A percentile compares a stretch with the other conserved stretches of the same genome.
Conservation (phyloP, 2,329 filamentous ascomycete species). For the Talaromyces piceae region DNA sequence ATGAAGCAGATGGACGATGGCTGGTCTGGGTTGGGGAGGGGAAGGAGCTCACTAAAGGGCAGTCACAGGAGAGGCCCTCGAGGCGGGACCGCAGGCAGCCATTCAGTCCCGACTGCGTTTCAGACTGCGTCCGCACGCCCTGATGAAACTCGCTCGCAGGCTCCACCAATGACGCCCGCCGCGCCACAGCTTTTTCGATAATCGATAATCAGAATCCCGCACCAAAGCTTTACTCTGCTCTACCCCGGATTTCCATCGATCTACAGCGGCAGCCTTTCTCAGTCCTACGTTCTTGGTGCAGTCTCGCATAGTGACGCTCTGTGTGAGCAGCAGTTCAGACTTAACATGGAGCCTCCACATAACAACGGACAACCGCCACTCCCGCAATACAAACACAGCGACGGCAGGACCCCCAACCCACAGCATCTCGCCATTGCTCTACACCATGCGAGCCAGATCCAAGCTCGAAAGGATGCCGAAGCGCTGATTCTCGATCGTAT, state of each 20-base stretch:
- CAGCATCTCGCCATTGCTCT: conserved; percentile 58
- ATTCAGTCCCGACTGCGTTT: background rate
- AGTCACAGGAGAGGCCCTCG: too few species aligned
- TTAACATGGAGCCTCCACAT: background rate
- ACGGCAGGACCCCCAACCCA: conserved; percentile 26
- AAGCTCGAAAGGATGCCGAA: conserved; percentile 74
- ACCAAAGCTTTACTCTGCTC: conserved; percentile 1
- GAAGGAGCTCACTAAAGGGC: background rate
- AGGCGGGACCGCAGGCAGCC: background rate
- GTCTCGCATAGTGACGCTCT: background rate
- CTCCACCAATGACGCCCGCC: conserved; percentile 6
- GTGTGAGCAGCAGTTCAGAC: background rate
- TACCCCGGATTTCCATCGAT: background rate
- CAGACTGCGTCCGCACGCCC: conserved; percentile 1
- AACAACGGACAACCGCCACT: conserved; percentile 17
- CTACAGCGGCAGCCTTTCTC: background rate
- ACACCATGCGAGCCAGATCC: conserved; percentile 73
- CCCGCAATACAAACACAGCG: conserved; percentile 24
- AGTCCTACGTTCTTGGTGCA: background rate
- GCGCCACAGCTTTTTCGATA: too few species aligned
- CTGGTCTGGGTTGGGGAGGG: background rate
- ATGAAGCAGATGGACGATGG: background rate
- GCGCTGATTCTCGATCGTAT: conserved; percentile 64
- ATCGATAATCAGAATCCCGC: too few species aligned
- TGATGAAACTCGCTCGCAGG: background rate